A percentile compares a stretch with the other conserved stretches of the same genome.
Evolutionary conservation across 2,329 filamentous ascomycete species (phyloP).

Genomic region (Ceratocystis destructans): DNA sequence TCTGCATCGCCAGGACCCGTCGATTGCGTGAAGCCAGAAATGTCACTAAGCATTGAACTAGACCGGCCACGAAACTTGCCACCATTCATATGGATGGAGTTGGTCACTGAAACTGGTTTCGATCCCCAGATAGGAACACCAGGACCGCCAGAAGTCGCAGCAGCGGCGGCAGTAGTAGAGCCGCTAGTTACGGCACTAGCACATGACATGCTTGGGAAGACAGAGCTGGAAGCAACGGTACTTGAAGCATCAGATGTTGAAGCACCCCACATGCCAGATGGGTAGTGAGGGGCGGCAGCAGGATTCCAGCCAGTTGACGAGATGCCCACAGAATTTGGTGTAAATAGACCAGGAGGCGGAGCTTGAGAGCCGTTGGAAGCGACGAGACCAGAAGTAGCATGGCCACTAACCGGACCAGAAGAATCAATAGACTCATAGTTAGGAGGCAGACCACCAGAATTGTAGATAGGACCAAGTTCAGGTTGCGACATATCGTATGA

Average conservation of each 20-base stretch:
- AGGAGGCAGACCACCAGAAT: not conserved
- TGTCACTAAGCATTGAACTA: slow-evolving; percentile 52
- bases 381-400: slow-evolving; percentile 5
- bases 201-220: not conserved
- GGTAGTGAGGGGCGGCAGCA: slow-evolving; percentile 27
- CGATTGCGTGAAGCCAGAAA: slow-evolving; percentile 53
- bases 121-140: not conserved
- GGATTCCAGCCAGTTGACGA: slow-evolving; percentile 26
- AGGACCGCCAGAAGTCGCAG: not conserved
- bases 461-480: slow-evolving; percentile 17
- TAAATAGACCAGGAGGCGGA: not conserved
- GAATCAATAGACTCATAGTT: slow-evolving; percentile 5
- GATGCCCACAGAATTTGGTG: not conserved
- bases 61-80: slow-evolving; percentile 42
- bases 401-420: not conserved
- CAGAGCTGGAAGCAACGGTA: not conserved
- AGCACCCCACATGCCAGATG: slow-evolving; percentile 27
- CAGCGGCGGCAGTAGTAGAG: not conserved
- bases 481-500: slow-evolving; percentile 5
- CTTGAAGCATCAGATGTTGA: not conserved
- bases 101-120: not conserved
- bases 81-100: slow-evolving; percentile 21
- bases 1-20: slow-evolving; percentile 35
- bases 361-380: slow-evolving; percentile 1
- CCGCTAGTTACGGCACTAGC: not conserved